Evolutionary conservation across 2,329 filamentous ascomycete genomes (phyloP).

Genomic region (Penicillium sp.): DNA sequence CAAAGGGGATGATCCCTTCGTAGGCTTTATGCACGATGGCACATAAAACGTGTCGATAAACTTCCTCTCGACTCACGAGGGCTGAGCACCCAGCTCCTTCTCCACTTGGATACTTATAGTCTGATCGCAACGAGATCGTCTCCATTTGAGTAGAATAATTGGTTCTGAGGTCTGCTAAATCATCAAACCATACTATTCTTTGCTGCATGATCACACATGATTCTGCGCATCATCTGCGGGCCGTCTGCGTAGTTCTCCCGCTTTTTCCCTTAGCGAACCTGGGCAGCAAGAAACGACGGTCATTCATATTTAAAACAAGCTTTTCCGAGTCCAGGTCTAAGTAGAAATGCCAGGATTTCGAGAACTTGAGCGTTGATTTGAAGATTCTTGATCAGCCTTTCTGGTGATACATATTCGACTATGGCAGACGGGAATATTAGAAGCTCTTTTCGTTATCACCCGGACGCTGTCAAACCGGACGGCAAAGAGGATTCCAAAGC

Average conservation of each 20-base stretch:
- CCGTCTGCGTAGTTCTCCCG: not conserved
- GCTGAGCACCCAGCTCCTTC: not conserved
- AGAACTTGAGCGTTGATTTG: not conserved
- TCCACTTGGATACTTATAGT: not conserved
- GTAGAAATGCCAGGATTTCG: not conserved
- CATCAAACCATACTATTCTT: not conserved
- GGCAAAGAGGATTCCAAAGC: not conserved
- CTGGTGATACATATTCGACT: not conserved
- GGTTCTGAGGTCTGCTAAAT: not conserved
- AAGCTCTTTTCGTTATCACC: not conserved
- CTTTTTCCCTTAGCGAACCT: not conserved
- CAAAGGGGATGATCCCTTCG: not conserved
- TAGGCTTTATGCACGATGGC: not conserved
- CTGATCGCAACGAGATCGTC: not conserved
- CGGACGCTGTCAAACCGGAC: not conserved
- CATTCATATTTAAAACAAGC: not conserved
- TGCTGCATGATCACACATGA: not conserved
- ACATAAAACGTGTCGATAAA: not conserved
- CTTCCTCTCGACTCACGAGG: not conserved
- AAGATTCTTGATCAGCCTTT: not conserved
- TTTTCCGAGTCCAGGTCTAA: not conserved
- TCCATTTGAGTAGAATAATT: not conserved
- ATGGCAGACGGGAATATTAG: not conserved
- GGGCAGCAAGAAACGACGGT: not conserved
- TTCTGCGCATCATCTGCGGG: not conserved